Conservation (phyloP, 2,329 filamentous ascomycete genomes). For the Colletotrichum musae region DNA sequence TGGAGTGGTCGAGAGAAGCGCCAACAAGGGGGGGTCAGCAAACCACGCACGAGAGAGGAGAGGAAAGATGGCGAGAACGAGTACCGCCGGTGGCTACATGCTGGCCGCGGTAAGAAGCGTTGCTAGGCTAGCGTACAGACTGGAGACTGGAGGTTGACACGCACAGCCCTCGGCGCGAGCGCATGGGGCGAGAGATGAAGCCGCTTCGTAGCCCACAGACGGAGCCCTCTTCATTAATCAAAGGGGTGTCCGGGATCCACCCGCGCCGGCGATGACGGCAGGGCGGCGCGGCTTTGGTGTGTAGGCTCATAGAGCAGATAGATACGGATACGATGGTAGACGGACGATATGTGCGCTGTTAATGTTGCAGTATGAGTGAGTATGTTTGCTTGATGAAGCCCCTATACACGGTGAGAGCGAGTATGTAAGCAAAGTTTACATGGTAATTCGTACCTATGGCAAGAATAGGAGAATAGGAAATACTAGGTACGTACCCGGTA, state of each 20-base stretch:
- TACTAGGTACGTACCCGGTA: too few species aligned
- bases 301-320: too few species aligned
- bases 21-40: background rate
- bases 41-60: conserved; percentile 6
- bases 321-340: too few species aligned
- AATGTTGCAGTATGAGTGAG: background rate
- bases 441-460: too few species aligned
- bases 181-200: conserved; percentile 37
- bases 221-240: conserved; percentile 35
- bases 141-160: conserved; percentile 6
- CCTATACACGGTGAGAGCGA: too few species aligned
- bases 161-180: conserved; percentile 22
- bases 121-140: background rate
- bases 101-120: background rate
- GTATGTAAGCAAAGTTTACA: too few species aligned
- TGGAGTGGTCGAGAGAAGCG: too few species aligned
- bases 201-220: conserved; percentile 33
- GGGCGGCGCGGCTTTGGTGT: background rate
- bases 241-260: conserved; percentile 33
- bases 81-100: background rate
- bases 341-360: background rate
- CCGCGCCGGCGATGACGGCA: conserved; percentile 26
- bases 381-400: too few species aligned
- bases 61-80: conserved; percentile 5
- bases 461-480: too few species aligned